Base-by-base conservation (phyloP, 2,329 filamentous ascomycete species). In the Fusarium sp. region DNA sequence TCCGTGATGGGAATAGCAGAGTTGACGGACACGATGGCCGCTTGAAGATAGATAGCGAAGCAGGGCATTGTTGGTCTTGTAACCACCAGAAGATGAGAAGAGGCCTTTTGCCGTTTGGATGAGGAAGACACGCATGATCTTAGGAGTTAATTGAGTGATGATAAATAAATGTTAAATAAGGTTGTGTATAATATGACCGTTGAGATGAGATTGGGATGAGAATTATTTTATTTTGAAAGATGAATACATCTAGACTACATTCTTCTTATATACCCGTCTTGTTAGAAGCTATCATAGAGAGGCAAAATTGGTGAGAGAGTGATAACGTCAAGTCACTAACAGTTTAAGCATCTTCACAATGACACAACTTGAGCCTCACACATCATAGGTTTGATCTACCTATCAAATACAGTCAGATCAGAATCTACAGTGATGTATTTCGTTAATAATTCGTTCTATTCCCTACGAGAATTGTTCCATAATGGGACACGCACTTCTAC, bases 61-160 rank as follows among this genome's bases (percentile, higher is more conserved):
- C 0, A 59, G n/a, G 7, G 57, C 49, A 0, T 30, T 3, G 1
- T 59, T 59, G 4, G 57, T 16, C 4, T 56, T 59, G 9, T 45
- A 59, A 20, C 57, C 57, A 2, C 57, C 57, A 0, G 57, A 56
- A 2, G 57, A 59, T 4, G 49, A 59, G 1, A 40, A 59, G 7
- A 59, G 57, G 7, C 49, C 57, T 9, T 38, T 59, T 15, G 49
- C 57, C 0, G 57, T 56, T 13, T 59, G 40, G 6, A 56, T 13
- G 0, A 59, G 56, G 20, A 47, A 56, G 16, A 55, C 41, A 12
- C 29, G 41, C 52, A 55, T 46, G 12, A 2, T 30, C 11, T 29
- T 5, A 11, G 27, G 4, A 29, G 27, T 29, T 29, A 29, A 29
- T 29, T 29, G 27, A 4, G 10, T 16, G 32, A 4, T n/a, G 16